phyloP scores from a whole-genome alignment of 768 basidiomycete species.

The Tulasnella sp. region DNA sequence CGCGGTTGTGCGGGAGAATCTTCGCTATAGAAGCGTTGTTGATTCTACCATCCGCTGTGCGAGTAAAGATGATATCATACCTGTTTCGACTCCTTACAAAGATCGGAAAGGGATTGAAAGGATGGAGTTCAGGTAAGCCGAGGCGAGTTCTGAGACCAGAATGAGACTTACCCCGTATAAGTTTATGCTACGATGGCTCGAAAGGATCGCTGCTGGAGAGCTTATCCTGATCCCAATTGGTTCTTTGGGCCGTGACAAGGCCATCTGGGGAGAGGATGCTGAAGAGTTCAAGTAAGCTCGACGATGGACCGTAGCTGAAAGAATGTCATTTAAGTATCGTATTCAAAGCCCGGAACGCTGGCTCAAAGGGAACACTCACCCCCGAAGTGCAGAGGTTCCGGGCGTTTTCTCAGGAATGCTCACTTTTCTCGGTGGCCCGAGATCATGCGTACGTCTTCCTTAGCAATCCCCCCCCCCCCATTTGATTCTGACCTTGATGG shows the following conservation, averaged over 20 bases:
- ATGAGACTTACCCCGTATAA: too few relatives aligned
- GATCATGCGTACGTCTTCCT: constrained; percentile 28
- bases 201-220: background rate
- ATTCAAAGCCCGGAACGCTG: constrained; percentile 22
- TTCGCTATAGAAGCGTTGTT: constrained; percentile 24
- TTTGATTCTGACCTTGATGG: background rate
- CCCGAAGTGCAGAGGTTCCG: constrained; percentile 5
- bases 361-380: constrained; percentile 12
- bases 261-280: constrained; percentile 67
- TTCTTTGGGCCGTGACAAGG: constrained; percentile 55
- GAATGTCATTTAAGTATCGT: too few relatives aligned
- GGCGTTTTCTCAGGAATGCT: constrained; percentile 21
- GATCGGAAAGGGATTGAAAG: constrained; percentile 29
- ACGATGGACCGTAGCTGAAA: background rate
- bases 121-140: constrained; percentile 23
- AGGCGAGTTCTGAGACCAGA: too few relatives aligned
- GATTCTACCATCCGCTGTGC: constrained; percentile 24
- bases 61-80: constrained; percentile 30
- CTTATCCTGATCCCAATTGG: constrained; percentile 46
- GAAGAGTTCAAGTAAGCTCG: constrained; percentile 58
- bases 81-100: constrained; percentile 28
- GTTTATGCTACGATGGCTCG: background rate
- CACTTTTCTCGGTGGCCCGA: constrained; percentile 34
- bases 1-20: constrained; percentile 39
- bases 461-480: too few relatives aligned